Evolutionary conservation across 2,329 filamentous ascomycete genomes (phyloP), one percentile per base, ranked within the genome.

Genomic region (Ophiostoma sp.): DNA sequence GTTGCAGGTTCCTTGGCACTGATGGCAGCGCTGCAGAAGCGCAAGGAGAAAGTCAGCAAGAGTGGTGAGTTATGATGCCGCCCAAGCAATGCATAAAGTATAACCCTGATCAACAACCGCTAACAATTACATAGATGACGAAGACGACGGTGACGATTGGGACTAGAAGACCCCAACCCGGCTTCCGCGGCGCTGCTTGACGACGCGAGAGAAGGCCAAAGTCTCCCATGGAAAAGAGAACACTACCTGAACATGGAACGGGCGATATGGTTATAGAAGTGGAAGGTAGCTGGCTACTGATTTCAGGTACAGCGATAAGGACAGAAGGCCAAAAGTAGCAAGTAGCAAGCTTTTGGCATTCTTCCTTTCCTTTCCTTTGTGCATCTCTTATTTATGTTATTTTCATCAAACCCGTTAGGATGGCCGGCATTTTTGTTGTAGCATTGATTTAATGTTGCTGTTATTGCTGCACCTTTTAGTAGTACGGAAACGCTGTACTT

Each of bases 21-120:
- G 73, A 91, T 91, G 70, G 89, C 87, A 70, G 90, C 89, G 69
- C 79, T 93, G 74, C 87, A 89, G 75, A 90, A 91, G 80, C 85
- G 94, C 78, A 97, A 97, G 82, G 87, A 92, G 78, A 97, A 96
- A 83, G 94, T 97, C 77, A 92, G 91, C 80, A 89, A 91, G 77
- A 96, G 92, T 83, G 94, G 94, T 97, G 87, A 87, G 91, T 65
- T 27, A 27, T 27, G 27, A 27, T 27, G 27, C 27, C 27, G 27
- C 27, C 27, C 27, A 27, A 27, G 27, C 27, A 27, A 27, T 27
- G 27, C 2, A 27, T 2, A 27, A 27, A 27, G 27, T 27, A 27
- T 27, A 27, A 27, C 2, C 27, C 27, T 27, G 27, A 27, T 27
- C 27, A 27, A 27, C 27, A 11, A 40, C 4, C 12, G 11, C 66